Percentiles rank a stretch among this genome's conserved stretches.
Evolutionary conservation across 2,329 filamentous ascomycete genomes (phyloP).

Genomic region (Scorias spongiosa): DNA sequence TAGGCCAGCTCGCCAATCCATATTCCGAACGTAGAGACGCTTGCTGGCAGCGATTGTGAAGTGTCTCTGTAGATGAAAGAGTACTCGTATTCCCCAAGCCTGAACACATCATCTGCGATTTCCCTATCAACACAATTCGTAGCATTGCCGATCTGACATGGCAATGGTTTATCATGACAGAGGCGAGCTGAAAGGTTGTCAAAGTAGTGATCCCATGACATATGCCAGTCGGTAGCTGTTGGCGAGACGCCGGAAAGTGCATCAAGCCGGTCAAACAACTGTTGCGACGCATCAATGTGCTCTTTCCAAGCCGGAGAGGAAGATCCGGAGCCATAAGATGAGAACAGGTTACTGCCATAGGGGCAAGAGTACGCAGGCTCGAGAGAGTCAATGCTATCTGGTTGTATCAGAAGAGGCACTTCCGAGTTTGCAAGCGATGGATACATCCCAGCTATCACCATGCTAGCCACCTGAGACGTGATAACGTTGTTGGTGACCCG

Average conservation of each 20-base stretch:
- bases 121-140: slow-evolving; percentile 45
- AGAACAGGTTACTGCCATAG: slow-evolving; percentile 31
- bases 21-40: slow-evolving; percentile 49
- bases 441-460: slow-evolving; percentile 60
- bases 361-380: slow-evolving; percentile 59
- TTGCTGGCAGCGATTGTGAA: slow-evolving; percentile 44
- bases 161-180: slow-evolving; percentile 58
- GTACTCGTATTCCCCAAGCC: slow-evolving; percentile 69
- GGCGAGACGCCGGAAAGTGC: slow-evolving; percentile 48
- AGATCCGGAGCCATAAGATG: slow-evolving; percentile 31
- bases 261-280: slow-evolving; percentile 48
- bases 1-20: slow-evolving; percentile 57
- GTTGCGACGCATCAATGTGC: slow-evolving; percentile 43
- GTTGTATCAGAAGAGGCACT: slow-evolving; percentile 30
- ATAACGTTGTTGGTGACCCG: slow-evolving; percentile 72
- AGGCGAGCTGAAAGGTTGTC: slow-evolving; percentile 69
- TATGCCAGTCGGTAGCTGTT: slow-evolving; percentile 48
- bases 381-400: slow-evolving; percentile 50
- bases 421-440: slow-evolving; percentile 16
- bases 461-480: slow-evolving; percentile 64
- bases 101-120: slow-evolving; percentile 54
- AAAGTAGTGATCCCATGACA: slow-evolving; percentile 65
- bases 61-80: slow-evolving; percentile 60
- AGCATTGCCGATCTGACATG: slow-evolving; percentile 43
- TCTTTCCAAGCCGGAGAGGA: slow-evolving; percentile 40